These are phyloP conservation scores for Penicillium polonicum DNA, from an alignment of 2,329 filamentous ascomycete species.

Conservation along the genomic window DNA sequence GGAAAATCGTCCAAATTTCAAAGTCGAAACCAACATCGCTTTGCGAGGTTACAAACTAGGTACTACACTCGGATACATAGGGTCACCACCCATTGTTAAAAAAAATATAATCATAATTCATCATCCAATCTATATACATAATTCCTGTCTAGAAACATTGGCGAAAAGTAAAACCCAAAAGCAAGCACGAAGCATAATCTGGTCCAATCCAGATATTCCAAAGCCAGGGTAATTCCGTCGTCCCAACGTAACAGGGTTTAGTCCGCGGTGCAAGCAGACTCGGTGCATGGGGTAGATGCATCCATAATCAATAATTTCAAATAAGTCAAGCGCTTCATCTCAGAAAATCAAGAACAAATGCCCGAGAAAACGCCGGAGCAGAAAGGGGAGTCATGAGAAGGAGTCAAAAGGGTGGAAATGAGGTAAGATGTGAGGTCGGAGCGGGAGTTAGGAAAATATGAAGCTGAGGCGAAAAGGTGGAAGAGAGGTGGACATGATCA, in stretches of 20 bases:
- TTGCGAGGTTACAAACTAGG: neutral
- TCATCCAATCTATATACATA: constrained; percentile 15
- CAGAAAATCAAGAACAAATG: neutral
- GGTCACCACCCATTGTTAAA: neutral
- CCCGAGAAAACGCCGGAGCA: constrained; percentile 9
- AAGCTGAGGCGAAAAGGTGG: neutral
- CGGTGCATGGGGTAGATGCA: neutral
- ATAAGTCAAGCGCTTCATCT: constrained; percentile 12
- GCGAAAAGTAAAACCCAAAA: neutral
- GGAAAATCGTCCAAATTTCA: neutral
- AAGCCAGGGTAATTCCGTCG: constrained; percentile 2
- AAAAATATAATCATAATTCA: constrained; percentile 16
- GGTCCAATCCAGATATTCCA: constrained; percentile 1
- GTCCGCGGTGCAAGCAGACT: neutral
- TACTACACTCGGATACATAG: neutral
- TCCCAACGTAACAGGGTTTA: neutral
- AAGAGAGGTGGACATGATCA: neutral
- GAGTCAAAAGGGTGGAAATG: neutral
- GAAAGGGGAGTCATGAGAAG: constrained; percentile 9
- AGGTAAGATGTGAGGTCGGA: neutral
- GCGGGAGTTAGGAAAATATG: neutral
- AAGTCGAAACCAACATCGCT: neutral
- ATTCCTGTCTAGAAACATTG: neutral
- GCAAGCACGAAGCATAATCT: neutral
- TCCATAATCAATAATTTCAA: constrained; percentile 1